A percentile compares a stretch with the other conserved stretches of the same genome.
phyloP scores from a whole-genome alignment of 257 asterid genomes.

The Nicotiana tomentosiformis region DNA sequence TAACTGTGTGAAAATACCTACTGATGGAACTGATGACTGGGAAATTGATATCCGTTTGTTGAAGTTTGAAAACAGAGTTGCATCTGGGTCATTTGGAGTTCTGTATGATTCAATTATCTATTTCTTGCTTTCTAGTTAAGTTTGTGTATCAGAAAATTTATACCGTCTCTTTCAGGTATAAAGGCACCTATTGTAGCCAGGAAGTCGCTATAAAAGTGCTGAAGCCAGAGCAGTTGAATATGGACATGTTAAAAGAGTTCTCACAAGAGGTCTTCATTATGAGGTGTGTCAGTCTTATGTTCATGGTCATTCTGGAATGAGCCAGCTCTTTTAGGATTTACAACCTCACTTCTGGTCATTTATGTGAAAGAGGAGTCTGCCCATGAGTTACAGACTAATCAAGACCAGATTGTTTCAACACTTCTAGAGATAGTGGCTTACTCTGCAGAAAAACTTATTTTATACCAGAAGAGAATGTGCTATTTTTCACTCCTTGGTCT shows the following conservation, averaged over 20 bases:
- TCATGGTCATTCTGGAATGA: not conserved
- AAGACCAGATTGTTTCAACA: not conserved
- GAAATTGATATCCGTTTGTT: slow-evolving; percentile 30
- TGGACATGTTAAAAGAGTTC: slow-evolving; percentile 37
- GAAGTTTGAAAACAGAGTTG: slow-evolving; percentile 29
- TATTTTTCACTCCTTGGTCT: not conserved
- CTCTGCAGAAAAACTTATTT: not conserved
- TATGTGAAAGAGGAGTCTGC: not conserved
- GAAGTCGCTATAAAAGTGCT: too few species aligned
- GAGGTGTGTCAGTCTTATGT: slow-evolving; percentile 28
- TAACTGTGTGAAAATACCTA: slow-evolving; percentile 32
- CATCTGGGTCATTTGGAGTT: slow-evolving; percentile 37
- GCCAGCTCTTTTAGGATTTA: not conserved
- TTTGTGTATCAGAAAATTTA: not conserved
- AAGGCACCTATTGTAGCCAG: too few species aligned
- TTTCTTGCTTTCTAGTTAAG: not conserved
- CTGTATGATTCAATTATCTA: slow-evolving; percentile 21
- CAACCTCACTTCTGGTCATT: not conserved
- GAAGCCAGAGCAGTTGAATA: too few species aligned
- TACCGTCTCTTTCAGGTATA: not conserved
- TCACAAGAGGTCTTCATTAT: slow-evolving; percentile 40
- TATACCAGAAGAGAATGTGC: not conserved
- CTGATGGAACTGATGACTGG: slow-evolving; percentile 42
- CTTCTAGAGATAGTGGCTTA: not conserved
- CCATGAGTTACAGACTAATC: not conserved